Base-by-base conservation (phyloP, 345 rosid genomes). In the Eucalyptus brandiana region DNA sequence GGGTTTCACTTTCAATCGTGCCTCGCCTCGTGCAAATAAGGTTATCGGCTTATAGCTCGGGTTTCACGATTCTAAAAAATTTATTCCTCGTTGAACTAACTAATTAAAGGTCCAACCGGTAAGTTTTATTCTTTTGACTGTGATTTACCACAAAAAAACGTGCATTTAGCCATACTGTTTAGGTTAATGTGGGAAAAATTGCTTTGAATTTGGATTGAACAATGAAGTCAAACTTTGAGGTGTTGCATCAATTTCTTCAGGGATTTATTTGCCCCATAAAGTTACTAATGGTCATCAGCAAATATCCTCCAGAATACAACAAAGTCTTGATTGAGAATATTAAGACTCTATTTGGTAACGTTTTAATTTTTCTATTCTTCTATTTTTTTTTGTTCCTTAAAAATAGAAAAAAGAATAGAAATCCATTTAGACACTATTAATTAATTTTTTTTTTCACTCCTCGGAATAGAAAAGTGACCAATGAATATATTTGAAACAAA, bases 341-440 rank as follows among this genome's bases (percentile, higher is more conserved):
- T 51, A 18, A 51, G 56, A 4, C 23, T 51, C 18, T 51, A 18
- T 53, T 53, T 53, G 56, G 24, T 53, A 53, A 53, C 1, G 1
- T 53, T 1, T 53, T 53, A 53, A 53, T 53, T 53, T 53, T 53
- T 53, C 56, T 7, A 53, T 18, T 51, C 2, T 51, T 51, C 23
- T 51, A 51, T 51, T 51, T 51, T 51, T 51, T 51, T 9, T 2
- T 1, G 0, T 51, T 53, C 56, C 24, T 53, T 2, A 1, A 53
- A 53, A 53, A 53, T 53, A 18, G 24, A 18, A 51, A 51, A 53
- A 3, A 18, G 0, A 53, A 53, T 7, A 18, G 2, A 53, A 53
- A 53, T 53, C 9, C 2, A 0, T 18, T 18, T 51, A 0, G 4
- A 9, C 9, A 18, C 1, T 4, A 0, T 51, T 9, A 51, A 51